A percentile compares a stretch with the other conserved stretches of the same genome.
These are phyloP conservation scores for Chalciporus sp. DNA, from an alignment of 1,284 basidiomycete species.

Conservation along the genomic window DNA sequence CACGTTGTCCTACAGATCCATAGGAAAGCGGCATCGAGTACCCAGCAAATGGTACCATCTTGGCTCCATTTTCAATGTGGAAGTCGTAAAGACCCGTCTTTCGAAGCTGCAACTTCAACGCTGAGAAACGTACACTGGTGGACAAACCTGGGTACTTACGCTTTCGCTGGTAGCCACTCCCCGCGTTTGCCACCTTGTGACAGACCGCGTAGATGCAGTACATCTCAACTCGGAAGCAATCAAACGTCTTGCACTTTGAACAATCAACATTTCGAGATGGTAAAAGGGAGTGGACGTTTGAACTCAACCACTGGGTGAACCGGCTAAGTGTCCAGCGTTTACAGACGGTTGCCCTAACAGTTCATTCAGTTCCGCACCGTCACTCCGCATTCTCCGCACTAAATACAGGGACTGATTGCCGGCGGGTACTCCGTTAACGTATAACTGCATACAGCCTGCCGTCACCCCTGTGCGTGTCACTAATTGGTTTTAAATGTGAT, in stretches of 20 bases:
- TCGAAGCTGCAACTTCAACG: constrained; percentile 12
- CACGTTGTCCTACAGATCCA: constrained; percentile 81
- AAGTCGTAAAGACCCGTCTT: constrained; percentile 89
- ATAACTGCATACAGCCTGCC: too few relatives aligned
- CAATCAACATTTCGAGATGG: constrained; percentile 1
- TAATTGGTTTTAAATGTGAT: too few relatives aligned
- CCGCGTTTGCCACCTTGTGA: constrained; percentile 3
- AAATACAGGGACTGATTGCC: not conserved
- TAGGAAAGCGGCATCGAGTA: constrained; percentile 95
- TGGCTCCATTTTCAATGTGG: constrained; percentile 83
- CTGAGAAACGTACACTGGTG: constrained; percentile 3
- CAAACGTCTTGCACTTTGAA: constrained; percentile 2
- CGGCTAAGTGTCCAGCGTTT: too few relatives aligned
- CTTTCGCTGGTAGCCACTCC: constrained; percentile 22
- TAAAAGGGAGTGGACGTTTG: not conserved
- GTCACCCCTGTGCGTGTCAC: too few relatives aligned
- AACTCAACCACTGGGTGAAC: too few relatives aligned
- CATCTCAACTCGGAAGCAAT: constrained; percentile 4
- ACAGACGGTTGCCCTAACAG: not conserved
- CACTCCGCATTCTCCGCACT: constrained; percentile 7
- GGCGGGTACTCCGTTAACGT: too few relatives aligned
- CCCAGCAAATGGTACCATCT: constrained; percentile 97
- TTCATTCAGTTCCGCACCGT: constrained; percentile 1
- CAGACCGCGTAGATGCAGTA: not conserved
- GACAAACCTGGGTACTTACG: constrained; percentile 9